Evolutionary conservation across 2,329 filamentous ascomycete species (phyloP), one percentile per base, ranked within the genome.

Genomic region (Cladosporium sp.): DNA sequence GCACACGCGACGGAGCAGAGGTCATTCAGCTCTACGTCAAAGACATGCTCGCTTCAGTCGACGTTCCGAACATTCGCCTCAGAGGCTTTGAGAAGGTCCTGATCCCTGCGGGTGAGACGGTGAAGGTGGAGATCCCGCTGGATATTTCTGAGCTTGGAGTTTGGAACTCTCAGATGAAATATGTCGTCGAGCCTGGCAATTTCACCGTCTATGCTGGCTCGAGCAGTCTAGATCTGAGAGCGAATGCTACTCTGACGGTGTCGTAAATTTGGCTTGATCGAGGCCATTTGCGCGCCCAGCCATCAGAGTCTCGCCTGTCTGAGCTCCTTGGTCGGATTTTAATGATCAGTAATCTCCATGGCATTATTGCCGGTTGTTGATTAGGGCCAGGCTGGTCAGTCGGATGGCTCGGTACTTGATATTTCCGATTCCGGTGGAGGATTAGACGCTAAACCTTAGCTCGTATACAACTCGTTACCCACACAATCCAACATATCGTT

Each of bases 161-260:
- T 7, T 83, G 79, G 79, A 70, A 80, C 62, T 58, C 67, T 11
- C 71, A 67, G 29, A 85, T 87, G 82, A 69, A 83, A 64, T 88
- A 88, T 65, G 82, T 86, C 19, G 84, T 89, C 32, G 86, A 89
- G 73, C 78, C 78, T 3, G 85, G 85, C 1, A 76, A 83, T 35
- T 89, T 88, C 63, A 67, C 74, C 4, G 70, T 87, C 8, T 71
- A 76, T 49, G 77, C 84, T 13, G 85, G 84, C 2, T 67, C 68
- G n/a, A 77, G 72, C 54, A 84, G 80, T 57, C 69, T 69, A 49
- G 77, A 83, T 63, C 61, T 84, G 49, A 74, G 74, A 55, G 71
- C 70, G 0, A 83, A 79, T 59, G 72, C 74, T 29, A 83, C 76
- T 30, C n/a, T 48, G 25, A 48, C 45, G 3, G 45, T 48, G 8